A percentile compares a stretch with the other conserved stretches of the same genome.
Conservation (phyloP, 2,329 filamentous ascomycete genomes). For the Aspergillus sp. region DNA sequence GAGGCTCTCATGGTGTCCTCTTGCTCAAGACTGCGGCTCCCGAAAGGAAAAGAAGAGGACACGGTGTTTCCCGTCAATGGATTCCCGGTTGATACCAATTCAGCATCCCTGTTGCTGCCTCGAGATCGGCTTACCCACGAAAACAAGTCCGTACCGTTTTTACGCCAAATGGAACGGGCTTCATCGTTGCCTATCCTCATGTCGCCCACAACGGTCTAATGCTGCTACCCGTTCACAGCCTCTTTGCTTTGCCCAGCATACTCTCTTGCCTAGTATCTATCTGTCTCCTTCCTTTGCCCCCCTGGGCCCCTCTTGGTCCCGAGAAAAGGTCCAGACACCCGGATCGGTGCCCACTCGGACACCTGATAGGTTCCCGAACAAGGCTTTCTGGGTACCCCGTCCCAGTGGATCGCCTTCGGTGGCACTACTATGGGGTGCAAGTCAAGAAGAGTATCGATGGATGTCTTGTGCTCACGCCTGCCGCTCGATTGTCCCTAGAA, state of each 20-base stretch:
- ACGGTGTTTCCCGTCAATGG: constrained; percentile 30
- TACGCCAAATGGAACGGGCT: not conserved
- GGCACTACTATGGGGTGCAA: constrained; percentile 14
- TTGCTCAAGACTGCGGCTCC: too few species aligned
- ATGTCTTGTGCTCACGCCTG: constrained; percentile 13
- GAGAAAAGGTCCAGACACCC: constrained; percentile 14
- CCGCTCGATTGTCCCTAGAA: not conserved
- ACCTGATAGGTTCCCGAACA: constrained; percentile 22
- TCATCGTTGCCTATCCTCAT: constrained; percentile 2
- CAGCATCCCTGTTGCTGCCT: not conserved
- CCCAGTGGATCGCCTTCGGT: constrained; percentile 20
- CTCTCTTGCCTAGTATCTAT: not conserved
- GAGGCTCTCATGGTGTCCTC: not conserved
- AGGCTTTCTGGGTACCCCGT: constrained; percentile 15
- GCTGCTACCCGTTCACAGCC: not conserved
- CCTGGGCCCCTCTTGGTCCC: constrained; percentile 10
- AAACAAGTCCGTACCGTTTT: not conserved
- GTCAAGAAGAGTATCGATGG: constrained; percentile 1
- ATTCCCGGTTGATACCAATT: not conserved
- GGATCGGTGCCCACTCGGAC: not conserved
- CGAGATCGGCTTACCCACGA: constrained; percentile 3
- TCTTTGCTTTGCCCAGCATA: not conserved
- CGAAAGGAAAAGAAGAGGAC: constrained; percentile 25
- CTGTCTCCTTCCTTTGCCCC: constrained; percentile 3
- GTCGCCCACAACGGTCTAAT: not conserved